Base-by-base conservation (phyloP, 139 green algal genomes). In the Coccomyxa sp. region DNA sequence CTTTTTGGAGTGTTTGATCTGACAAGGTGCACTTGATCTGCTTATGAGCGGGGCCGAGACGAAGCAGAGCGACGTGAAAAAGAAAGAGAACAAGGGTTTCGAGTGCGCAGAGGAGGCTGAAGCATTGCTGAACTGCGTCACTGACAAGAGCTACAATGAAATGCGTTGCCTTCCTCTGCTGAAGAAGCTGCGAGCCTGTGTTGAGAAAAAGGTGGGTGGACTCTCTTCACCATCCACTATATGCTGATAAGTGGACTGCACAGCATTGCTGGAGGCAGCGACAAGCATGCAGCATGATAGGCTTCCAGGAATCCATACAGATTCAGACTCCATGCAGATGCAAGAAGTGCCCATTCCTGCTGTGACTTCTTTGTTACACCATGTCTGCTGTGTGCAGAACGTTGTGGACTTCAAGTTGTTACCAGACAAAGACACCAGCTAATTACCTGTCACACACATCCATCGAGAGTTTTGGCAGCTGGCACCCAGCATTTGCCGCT, bases 111-210 rank as follows among this genome's bases (percentile, higher is more conserved):
- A 79, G 32, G 81, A 83, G 57, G 85, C 81, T 30, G 68, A 30
- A n/a, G 85, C 76, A 18, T 45, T 88, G 67, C 66, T 88, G 0
- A 88, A 88, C 59, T 88, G 85, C 81, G 81, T 88, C 1, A 75
- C 85, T 25, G 84, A 66, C 13, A 86, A 80, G 51, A 81, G 80
- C 27, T 88, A 83, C 85, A 88, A 79, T 59, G 81, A 85, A 76
- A 71, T 81, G 28, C 82, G 78, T 31, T 88, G 85, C 77, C n/a
- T 83, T 18, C 32, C 74, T 9, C 67, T 88, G 75, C n/a, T 85
- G 16, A 85, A 88, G 76, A 86, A 85, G 51, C 76, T 88, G 57
- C 76, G 85, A 45, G 77, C 75, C 17, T 88, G 85, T 38, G 78
- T 83, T 51, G 77, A 86, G 32, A 86, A 85, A 27, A 76, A 88